Conservation (phyloP, 495 filamentous ascomycete genomes). For the Talaromyces stipitatus region DNA sequence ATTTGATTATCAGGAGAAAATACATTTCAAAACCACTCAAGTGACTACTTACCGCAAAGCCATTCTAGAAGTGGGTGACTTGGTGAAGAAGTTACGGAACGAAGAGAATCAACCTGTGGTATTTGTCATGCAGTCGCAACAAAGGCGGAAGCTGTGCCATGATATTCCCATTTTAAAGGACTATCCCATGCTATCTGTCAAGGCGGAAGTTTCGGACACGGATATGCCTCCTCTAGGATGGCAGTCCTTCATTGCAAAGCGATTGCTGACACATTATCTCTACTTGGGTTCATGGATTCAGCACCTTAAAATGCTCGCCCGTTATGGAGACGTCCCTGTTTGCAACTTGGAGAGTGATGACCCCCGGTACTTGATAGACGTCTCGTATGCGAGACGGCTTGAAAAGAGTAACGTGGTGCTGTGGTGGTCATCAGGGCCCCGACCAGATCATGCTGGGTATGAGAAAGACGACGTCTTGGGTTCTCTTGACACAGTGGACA, state of each 20-base stretch:
- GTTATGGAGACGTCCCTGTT: constrained; percentile 89
- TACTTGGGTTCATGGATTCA: constrained; percentile 85
- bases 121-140: constrained; percentile 85
- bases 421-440: constrained; percentile 89
- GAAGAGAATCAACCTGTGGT: constrained; percentile 75
- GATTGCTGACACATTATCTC: constrained; percentile 82
- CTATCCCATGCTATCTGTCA: constrained; percentile 73
- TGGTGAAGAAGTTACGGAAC: constrained; percentile 77
- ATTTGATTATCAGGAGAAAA: constrained; percentile 79
- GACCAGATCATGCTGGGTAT: constrained; percentile 91
- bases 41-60: constrained; percentile 85
- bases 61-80: constrained; percentile 73
- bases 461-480: constrained; percentile 87
- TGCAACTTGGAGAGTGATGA: constrained; percentile 95
- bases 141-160: constrained; percentile 69
- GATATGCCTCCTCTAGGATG: constrained; percentile 86
- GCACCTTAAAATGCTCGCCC: constrained; percentile 75
- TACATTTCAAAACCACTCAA: constrained; percentile 79
- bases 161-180: constrained; percentile 79
- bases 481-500: constrained; percentile 79
- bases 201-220: constrained; percentile 75
- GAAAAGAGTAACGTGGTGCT: constrained; percentile 90
- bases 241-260: constrained; percentile 82
- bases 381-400: constrained; percentile 86
- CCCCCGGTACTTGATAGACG: constrained; percentile 87